A percentile compares a stretch with the other conserved stretches of the same genome.
Conservation (phyloP, 345 rosid genomes). For the Dovyalis caffra region DNA sequence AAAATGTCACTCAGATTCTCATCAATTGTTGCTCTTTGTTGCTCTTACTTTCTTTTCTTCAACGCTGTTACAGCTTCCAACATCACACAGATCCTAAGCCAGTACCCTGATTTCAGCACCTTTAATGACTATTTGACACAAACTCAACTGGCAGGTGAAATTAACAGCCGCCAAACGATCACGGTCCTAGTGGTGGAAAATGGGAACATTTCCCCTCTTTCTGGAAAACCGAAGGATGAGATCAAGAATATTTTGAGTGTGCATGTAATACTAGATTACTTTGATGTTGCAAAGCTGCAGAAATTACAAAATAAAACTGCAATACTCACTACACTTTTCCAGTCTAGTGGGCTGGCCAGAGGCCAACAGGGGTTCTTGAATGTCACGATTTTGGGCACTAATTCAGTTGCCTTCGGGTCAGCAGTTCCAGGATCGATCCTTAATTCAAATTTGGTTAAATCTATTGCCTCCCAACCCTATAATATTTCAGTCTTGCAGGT, state of each 20-base stretch:
- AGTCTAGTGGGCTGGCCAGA: constrained; percentile 29
- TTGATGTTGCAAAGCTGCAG: constrained; percentile 18
- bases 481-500: constrained; percentile 39
- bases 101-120: constrained; percentile 31
- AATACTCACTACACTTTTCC: constrained; percentile 33
- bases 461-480: constrained; percentile 24
- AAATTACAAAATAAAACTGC: constrained; percentile 12
- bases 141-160: constrained; percentile 24
- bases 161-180: constrained; percentile 31
- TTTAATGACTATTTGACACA: constrained; percentile 25
- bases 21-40: background rate
- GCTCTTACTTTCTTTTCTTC: constrained; percentile 5
- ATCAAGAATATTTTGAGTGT: constrained; percentile 19
- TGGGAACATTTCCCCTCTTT: constrained; percentile 10
- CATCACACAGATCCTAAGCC: constrained; percentile 32
- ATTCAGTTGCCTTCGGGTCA: constrained; percentile 21
- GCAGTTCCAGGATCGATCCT: constrained; percentile 24
- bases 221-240: constrained; percentile 7
- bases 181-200: constrained; percentile 42
- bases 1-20: background rate
- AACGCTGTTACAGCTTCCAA: constrained; percentile 22
- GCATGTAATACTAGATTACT: constrained; percentile 42
- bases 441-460: constrained; percentile 19
- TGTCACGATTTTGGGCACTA: constrained; percentile 10
- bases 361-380: constrained; percentile 38